A percentile compares a stretch with the other conserved stretches of the same genome.
phyloP scores from a whole-genome alignment of 2,329 filamentous ascomycete genomes.

The Penicillium polonicum region DNA sequence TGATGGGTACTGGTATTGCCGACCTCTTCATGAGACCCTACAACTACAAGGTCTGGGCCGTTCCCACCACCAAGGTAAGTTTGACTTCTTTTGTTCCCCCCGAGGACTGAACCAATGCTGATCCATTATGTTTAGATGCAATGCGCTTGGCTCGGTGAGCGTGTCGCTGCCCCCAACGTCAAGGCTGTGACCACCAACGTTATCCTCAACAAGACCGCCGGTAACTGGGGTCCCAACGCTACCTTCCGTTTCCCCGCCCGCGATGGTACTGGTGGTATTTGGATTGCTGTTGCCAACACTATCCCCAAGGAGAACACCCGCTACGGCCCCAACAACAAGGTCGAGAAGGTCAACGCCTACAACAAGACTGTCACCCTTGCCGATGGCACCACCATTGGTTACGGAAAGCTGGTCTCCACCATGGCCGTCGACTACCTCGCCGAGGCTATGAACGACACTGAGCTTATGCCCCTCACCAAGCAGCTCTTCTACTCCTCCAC shows the following conservation, averaged over 20 bases:
- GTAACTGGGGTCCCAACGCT: conserved; percentile 96
- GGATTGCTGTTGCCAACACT: conserved; percentile 94
- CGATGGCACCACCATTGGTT: conserved; percentile 84
- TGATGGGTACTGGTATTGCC: conserved; percentile 83
- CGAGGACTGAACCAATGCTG: not conserved
- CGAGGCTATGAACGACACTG: conserved; percentile 81
- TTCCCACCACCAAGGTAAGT: conserved; percentile 89
- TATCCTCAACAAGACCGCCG: conserved; percentile 91
- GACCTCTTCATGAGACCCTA: conserved; percentile 98
- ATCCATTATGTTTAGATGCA: conserved; percentile 70
- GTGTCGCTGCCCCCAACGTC: conserved; percentile 93
- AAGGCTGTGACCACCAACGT: conserved; percentile 93
- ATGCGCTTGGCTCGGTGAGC: conserved; percentile 97
- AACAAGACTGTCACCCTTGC: conserved; percentile 78
- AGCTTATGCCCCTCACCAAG: conserved; percentile 80
- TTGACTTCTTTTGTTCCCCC: not conserved
- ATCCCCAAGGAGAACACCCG: conserved; percentile 87
- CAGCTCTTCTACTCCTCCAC: conserved; percentile 95
- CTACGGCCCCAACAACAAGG: conserved; percentile 80
- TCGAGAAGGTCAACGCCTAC: conserved; percentile 81
- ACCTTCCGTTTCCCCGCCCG: conserved; percentile 97
- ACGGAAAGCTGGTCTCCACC: conserved; percentile 90
- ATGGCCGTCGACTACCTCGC: conserved; percentile 92
- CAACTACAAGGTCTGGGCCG: conserved; percentile 99
- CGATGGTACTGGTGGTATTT: conserved; percentile 96